Evolutionary conservation across 2,329 filamentous ascomycete species (phyloP), one percentile per base, ranked within the genome.

Genomic region (Ophiocordyceps sinensis): DNA sequence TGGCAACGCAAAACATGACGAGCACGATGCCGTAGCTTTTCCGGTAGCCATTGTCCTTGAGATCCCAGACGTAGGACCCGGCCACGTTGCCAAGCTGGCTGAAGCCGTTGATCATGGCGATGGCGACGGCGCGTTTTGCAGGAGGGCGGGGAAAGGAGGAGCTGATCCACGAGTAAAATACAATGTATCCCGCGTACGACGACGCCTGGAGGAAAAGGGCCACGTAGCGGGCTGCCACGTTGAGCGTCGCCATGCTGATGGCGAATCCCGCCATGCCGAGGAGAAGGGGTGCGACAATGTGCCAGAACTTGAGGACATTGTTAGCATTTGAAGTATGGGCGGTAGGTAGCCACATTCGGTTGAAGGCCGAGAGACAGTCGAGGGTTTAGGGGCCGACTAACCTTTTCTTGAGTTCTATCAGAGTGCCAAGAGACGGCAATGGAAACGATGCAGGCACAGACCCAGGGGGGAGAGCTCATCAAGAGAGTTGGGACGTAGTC

Each of bases 11-110:
- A 50, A 79, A 80, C 76, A 80, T 80, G 51, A 73, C 64, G 13
- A 71, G 68, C 5, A 80, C 77, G 43, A 81, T 76, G 4, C 73
- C 76, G 49, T 80, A 80, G 45, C 73, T 78, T 60, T 74, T 70
- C 47, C 76, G 68, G 62, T 67, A 80, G 0, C 77, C 77, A 45
- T 79, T 69, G 0, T 67, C 73, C 21, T 64, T 59, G 39, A 80
- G 63, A 40, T 66, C 60, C 76, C 76, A 80, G 3, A 80, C 75
- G 49, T 80, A 80, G 0, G 68, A 73, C 2, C 76, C 76, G 0
- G 75, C 75, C 1, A 75, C 65, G 51, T 75, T 76, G 40, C 72
- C 72, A 3, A 76, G 61, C 59, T 74, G 73, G 34, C 64, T 66
- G 57, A 72, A 70, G 43, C 65, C 73, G 53, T 77, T 77, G 61